Evolutionary conservation across 371 early-diverging fungal species (phyloP), one percentile per base, ranked within the genome.

Genomic region (Haplosporangium sp.): DNA sequence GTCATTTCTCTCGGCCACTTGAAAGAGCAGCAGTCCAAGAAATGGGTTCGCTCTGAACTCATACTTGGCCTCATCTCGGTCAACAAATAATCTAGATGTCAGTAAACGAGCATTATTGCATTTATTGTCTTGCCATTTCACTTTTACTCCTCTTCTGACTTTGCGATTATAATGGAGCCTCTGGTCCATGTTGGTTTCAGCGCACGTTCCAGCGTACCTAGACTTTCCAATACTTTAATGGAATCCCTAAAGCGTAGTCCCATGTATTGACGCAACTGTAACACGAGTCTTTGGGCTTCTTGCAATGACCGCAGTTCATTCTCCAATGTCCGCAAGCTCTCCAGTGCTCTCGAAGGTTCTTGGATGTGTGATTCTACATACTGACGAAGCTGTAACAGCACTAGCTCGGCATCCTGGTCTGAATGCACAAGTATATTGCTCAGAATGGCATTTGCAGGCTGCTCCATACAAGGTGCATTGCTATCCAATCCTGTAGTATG

Each of bases 41-140:
- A 93, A 82, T 96, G 94, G 90, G 97, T 98, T 63, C 85, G 91
- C 50, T 97, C 98, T 14, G 95, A 95, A 75, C 74, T 94, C 65
- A 97, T 98, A 96, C 84, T 96, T 46, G 90, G 91, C 60, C 79
- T 73, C 37, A 79, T 68, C 62, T 67, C 62, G 61, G 62, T 58
- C 72, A 62, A 59, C 43, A 55, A 65, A 42, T 68, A 59, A 65
- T 59, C 43, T 47, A 41, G 8, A 11, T 40, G 12, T 38, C 40
- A 14, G 8, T 14, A 37, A 23, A 37, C 48, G n/a, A 29, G 4
- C 29, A 29, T 29, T 29, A 29, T 29, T 29, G 4, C 29, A 29
- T 29, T 29, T 29, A 29, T 29, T 29, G 29, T 4, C 29, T 29
- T 29, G 29, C 4, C 29, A 4, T 29, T 46, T 40, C 41, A 52